These are phyloP conservation scores for Aegilops speltoides DNA, from an alignment of 176 grass and related monocot species.

Conservation along the genomic window DNA sequence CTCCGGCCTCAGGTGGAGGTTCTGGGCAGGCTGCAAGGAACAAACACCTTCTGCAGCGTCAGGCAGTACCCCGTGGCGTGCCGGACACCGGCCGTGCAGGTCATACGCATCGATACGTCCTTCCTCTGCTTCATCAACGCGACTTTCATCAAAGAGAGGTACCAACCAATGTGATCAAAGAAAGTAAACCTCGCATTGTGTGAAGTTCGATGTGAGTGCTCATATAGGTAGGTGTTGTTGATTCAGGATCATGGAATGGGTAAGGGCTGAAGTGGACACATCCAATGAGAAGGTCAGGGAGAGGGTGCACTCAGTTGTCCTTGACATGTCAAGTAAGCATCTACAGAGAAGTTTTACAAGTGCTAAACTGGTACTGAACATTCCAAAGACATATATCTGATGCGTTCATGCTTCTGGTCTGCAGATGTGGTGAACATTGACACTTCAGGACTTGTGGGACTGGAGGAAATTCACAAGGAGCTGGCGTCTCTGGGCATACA, in stretches of 20 bases:
- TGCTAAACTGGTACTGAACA: background rate
- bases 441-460: conserved; percentile 67
- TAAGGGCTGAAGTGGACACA: conserved; percentile 44
- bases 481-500: conserved; percentile 59
- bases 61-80: conserved; percentile 72
- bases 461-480: conserved; percentile 76
- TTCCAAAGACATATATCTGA: background rate
- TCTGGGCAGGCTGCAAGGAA: conserved; percentile 83
- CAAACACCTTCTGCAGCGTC: conserved; percentile 70
- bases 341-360: background rate
- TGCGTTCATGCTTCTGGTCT: background rate
- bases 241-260: conserved; percentile 63
- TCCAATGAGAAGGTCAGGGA: conserved; percentile 44
- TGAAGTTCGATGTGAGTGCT: background rate
- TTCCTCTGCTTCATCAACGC: conserved; percentile 90
- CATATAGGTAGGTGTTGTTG: background rate
- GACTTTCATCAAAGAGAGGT: conserved; percentile 91
- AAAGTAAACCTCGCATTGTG: background rate
- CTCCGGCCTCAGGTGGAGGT: conserved; percentile 67
- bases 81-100: conserved; percentile 38
- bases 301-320: conserved; percentile 57
- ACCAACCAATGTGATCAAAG: background rate
- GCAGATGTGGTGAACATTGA: conserved; percentile 91
- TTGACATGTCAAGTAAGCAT: conserved; percentile 90
- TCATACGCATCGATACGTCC: conserved; percentile 68